Base-by-base conservation (phyloP, 805 yeast species). In the Phaffomyces antillensis region DNA sequence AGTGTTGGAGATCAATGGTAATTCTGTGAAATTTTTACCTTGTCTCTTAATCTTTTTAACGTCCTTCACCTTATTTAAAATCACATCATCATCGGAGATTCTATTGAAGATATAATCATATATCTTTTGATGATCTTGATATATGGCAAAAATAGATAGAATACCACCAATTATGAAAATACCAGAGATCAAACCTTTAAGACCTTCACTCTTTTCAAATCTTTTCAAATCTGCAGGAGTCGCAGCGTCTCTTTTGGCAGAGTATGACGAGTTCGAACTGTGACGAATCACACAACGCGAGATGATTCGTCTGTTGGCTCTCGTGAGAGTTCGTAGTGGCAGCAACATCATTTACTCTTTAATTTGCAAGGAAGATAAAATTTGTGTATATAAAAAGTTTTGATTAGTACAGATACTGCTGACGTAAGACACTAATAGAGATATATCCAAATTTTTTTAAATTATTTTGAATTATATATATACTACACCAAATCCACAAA, bases 1-100 rank as follows among this genome's bases (percentile, higher is more conserved):
- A 15, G 64, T 59, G 43, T 67, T 51, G 3, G 47, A 65, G 2
- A 71, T 57, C 1, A 46, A 36, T 7, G 69, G 68, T 3, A 64
- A 24, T 18, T 44, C 47, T 8, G 31, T 28, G 17, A 55, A 51
- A 16, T 47, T 45, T 28, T 51, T 57, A 30, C 52, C 57, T 28
- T 45, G 54, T 45, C 51, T 59, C 36, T 48, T 55, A 42, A 47
- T 50, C 41, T 52, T 45, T 13, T 52, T 57, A 23, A 54, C 41
- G 3, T 59, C 59, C 24, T 44, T 56, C 13, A 51, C 48, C 26
- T 45, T 47, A 32, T 46, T 53, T 56, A 62, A 64, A 66, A 69
- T 65, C 9, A 52, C 55, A 35, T 54, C 53, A 13, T 64, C 45
- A 12, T 58, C 58, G 7, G 40, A 24, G 6, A 44, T n/a, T 17